Conservation (phyloP, 176 grass and related monocot species). For the Eremochloa ophiuroides region DNA sequence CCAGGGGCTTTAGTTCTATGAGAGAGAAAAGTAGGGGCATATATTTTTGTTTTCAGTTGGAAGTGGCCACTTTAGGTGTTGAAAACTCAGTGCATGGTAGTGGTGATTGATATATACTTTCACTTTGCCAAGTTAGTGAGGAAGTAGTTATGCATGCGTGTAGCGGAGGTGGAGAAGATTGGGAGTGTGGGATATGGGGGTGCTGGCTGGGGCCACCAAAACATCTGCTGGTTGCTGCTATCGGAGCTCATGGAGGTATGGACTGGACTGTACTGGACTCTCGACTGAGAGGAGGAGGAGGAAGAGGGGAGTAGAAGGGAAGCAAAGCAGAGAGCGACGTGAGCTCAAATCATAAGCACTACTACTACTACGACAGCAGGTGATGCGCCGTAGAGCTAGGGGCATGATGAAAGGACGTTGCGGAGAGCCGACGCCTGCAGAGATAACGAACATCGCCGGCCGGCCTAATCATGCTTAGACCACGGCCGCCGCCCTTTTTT, state of each 20-base stretch:
- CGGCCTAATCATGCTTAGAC: conserved; percentile 20
- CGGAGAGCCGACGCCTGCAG: conserved; percentile 26
- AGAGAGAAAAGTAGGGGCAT: too few relatives aligned
- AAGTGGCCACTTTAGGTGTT: too few relatives aligned
- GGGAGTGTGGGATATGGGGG: neutral
- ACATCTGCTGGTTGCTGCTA: neutral
- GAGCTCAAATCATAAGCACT: neutral
- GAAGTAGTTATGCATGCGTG: neutral
- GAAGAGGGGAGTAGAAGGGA: conserved; percentile 48
- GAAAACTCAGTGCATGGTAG: neutral
- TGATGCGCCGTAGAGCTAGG: neutral
- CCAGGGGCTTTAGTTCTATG: too few relatives aligned
- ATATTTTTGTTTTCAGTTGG: too few relatives aligned
- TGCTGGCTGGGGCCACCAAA: neutral
- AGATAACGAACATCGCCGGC: neutral
- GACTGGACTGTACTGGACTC: neutral
- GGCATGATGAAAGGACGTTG: conserved; percentile 31
- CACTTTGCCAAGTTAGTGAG: neutral
- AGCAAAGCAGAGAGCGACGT: conserved; percentile 32
- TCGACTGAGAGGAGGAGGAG: neutral
- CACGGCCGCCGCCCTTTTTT: neutral
- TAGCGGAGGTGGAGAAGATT: neutral
- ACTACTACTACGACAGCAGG: neutral
- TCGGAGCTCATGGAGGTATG: neutral
- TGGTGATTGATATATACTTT: neutral